phyloP scores from a whole-genome alignment of 768 basidiomycete species.

The Russula emetica region DNA sequence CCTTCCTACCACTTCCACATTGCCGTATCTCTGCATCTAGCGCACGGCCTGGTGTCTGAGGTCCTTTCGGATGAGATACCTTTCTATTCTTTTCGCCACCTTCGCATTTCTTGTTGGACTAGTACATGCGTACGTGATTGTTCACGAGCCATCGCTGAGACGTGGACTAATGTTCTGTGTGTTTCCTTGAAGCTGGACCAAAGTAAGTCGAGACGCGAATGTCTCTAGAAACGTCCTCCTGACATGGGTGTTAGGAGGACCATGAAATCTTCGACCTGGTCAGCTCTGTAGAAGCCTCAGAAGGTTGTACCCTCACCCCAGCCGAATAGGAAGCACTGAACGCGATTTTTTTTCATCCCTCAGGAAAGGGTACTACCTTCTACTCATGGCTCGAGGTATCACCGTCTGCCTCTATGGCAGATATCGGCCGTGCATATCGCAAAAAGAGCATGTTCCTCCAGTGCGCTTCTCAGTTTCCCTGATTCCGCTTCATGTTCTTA shows the following conservation, averaged over 20 bases:
- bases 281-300: slow-evolving; percentile 68
- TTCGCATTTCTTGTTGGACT: slow-evolving; percentile 51
- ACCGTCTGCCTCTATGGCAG: slow-evolving; percentile 62
- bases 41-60: neutral
- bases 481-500: neutral
- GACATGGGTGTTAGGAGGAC: slow-evolving; percentile 57
- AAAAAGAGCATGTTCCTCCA: slow-evolving; percentile 88
- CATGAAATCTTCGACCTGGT: slow-evolving; percentile 97
- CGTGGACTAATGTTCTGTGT: slow-evolving; percentile 1
- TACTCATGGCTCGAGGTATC: slow-evolving; percentile 90
- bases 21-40: slow-evolving; percentile 21
- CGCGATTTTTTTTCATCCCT: neutral
- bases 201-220: slow-evolving; percentile 38
- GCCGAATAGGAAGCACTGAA: neutral
- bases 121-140: slow-evolving; percentile 54
- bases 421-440: slow-evolving; percentile 87
- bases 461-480: slow-evolving; percentile 45
- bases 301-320: slow-evolving; percentile 47
- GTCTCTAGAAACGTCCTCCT: neutral
- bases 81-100: slow-evolving; percentile 44
- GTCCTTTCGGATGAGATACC: slow-evolving; percentile 46
- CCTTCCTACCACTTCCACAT: neutral
- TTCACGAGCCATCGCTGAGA: neutral
- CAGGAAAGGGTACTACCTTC: slow-evolving; percentile 88
- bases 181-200: slow-evolving; percentile 56